Evolutionary conservation across 2,329 filamentous ascomycete species (phyloP).

Genomic region (Diatrype stigma): DNA sequence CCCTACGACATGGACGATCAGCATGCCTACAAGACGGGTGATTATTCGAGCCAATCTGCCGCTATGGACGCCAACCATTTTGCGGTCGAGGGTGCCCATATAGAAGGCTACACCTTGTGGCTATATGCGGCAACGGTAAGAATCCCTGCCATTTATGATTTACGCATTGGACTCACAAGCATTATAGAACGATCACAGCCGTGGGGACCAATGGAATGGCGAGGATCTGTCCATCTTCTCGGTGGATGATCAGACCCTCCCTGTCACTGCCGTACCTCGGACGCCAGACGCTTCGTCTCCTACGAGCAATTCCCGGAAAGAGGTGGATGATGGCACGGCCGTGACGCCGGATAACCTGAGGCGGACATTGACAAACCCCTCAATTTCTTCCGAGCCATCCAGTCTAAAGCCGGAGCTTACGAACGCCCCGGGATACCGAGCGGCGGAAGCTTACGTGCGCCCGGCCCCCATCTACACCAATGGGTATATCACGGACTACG

Average conservation of each 20-base stretch:
- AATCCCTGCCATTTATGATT: slow-evolving; percentile 1
- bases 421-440: slow-evolving; percentile 72
- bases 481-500: slow-evolving; percentile 66
- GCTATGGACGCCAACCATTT: slow-evolving; percentile 97
- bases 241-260: slow-evolving; percentile 67
- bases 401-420: slow-evolving; percentile 53
- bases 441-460: slow-evolving; percentile 88
- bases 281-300: slow-evolving; percentile 38
- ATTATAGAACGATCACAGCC: slow-evolving; percentile 72
- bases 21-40: slow-evolving; percentile 89
- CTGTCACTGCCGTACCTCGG: slow-evolving; percentile 46
- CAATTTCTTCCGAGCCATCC: slow-evolving; percentile 56
- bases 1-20: slow-evolving; percentile 99
- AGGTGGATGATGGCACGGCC: slow-evolving; percentile 48
- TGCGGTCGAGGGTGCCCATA: slow-evolving; percentile 76
- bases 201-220: slow-evolving; percentile 95
- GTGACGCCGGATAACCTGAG: slow-evolving; percentile 76
- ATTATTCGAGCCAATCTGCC: slow-evolving; percentile 87
- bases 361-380: slow-evolving; percentile 63
- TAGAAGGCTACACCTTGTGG: slow-evolving; percentile 89
- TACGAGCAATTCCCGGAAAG: slow-evolving; percentile 38
- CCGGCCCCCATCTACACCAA: slow-evolving; percentile 74
- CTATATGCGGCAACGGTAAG: slow-evolving; percentile 70
- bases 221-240: slow-evolving; percentile 93
- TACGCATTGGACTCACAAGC: slow-evolving; percentile 16